Conservation (phyloP, 2,329 filamentous ascomycete genomes). For the Paecilomyces fulvus region DNA sequence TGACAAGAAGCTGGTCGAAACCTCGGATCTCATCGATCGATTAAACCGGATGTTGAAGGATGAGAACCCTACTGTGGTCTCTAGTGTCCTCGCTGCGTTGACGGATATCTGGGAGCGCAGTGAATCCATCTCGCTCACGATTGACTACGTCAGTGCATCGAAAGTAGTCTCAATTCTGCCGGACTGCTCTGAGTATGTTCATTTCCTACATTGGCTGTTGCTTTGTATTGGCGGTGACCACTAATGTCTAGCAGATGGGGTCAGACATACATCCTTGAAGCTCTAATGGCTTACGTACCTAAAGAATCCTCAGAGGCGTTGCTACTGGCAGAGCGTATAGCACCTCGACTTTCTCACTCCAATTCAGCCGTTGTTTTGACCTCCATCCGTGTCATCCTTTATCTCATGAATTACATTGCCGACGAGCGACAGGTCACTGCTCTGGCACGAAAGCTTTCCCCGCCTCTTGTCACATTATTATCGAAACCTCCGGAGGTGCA, state of each 20-base stretch:
- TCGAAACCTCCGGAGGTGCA: conserved; percentile 98
- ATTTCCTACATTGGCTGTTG: neutral
- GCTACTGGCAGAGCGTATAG: conserved; percentile 83
- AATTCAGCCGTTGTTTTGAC: conserved; percentile 96
- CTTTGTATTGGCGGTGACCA: neutral
- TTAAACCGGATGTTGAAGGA: conserved; percentile 85
- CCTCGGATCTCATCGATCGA: conserved; percentile 82
- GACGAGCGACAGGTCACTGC: conserved; percentile 81
- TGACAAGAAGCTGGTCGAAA: conserved; percentile 80
- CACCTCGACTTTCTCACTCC: conserved; percentile 90
- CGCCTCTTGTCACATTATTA: conserved; percentile 85
- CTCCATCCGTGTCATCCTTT: conserved; percentile 91
- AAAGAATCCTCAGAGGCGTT: conserved; percentile 83
- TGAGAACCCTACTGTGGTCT: conserved; percentile 95
- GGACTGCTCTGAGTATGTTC: conserved; percentile 86
- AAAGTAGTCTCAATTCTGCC: conserved; percentile 96
- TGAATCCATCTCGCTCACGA: conserved; percentile 94
- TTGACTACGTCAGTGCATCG: conserved; percentile 93
- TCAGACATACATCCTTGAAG: conserved; percentile 96
- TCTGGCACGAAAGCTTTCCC: conserved; percentile 86
- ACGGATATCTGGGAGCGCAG: conserved; percentile 99
- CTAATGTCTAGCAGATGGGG: conserved; percentile 62
- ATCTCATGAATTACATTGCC: conserved; percentile 97
- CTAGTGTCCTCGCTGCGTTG: conserved; percentile 78
- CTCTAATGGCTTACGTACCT: conserved; percentile 94